Conservation (phyloP, 164 flowering plant genomes). For the Paratinospora sagittata region DNA sequence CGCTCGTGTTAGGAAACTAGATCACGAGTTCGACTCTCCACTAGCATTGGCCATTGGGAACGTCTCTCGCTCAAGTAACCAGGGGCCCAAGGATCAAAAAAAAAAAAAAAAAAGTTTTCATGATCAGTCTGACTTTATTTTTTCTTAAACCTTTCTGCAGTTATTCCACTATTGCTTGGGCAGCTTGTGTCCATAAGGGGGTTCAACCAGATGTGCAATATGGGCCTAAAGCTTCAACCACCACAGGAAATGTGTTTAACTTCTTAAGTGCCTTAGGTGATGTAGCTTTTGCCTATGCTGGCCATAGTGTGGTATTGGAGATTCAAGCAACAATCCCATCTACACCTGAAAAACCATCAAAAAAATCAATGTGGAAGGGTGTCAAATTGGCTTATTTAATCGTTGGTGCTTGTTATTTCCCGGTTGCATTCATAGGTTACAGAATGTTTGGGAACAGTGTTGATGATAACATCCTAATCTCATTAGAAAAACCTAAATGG, state of each 20-base stretch:
- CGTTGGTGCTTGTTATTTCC: constrained; percentile 49
- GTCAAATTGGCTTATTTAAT: constrained; percentile 38
- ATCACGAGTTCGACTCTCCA: too few species aligned
- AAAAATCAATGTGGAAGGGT: constrained; percentile 66
- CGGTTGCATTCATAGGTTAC: constrained; percentile 50
- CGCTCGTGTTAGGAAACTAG: too few species aligned
- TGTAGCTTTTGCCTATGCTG: constrained; percentile 67
- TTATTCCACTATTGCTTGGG: constrained; percentile 57
- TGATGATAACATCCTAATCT: constrained; percentile 49
- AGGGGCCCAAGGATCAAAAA: too few species aligned
- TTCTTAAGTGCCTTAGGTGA: constrained; percentile 53
- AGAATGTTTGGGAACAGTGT: constrained; percentile 46
- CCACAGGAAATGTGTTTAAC: constrained; percentile 30
- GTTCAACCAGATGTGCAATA: constrained; percentile 34
- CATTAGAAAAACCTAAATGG: constrained; percentile 51
- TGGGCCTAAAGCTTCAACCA: constrained; percentile 21
- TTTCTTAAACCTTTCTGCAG: constrained; percentile 18
- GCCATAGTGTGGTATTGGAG: constrained; percentile 66
- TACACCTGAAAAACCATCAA: constrained; percentile 54
- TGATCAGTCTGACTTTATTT: not conserved
- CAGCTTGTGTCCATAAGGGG: constrained; percentile 36
- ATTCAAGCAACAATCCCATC: constrained; percentile 72
- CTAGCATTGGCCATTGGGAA: too few species aligned
- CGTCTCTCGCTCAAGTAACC: too few species aligned
- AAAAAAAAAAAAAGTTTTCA: not conserved